Conservation (phyloP, 2,329 filamentous ascomycete genomes). For the Penicillium sp. region DNA sequence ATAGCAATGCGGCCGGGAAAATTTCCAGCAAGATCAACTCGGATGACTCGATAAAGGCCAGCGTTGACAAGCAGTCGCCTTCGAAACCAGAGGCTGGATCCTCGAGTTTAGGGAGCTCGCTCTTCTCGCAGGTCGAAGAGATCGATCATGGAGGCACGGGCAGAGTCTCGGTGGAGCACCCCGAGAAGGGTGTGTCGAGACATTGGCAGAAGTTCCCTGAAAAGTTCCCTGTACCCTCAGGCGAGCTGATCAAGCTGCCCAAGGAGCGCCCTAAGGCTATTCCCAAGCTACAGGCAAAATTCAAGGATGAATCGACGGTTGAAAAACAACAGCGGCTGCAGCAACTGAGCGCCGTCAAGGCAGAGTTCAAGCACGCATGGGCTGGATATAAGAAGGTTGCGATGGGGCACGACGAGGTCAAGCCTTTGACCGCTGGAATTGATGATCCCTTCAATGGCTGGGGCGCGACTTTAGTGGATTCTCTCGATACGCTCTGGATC, state of each 20-base stretch:
- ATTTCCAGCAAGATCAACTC: slow-evolving; percentile 3
- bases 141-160: slow-evolving; percentile 35
- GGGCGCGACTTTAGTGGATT: slow-evolving; percentile 83
- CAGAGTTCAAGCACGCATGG: slow-evolving; percentile 78
- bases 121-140: slow-evolving; percentile 12
- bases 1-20: slow-evolving; percentile 2
- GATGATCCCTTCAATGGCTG: slow-evolving; percentile 87
- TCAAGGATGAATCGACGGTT: slow-evolving; percentile 61
- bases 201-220: slow-evolving; percentile 76
- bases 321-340: slow-evolving; percentile 62
- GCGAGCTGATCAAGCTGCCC: slow-evolving; percentile 73
- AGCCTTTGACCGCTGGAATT: slow-evolving; percentile 64
- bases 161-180: slow-evolving; percentile 30
- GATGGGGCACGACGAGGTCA: slow-evolving; percentile 83
- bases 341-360: slow-evolving; percentile 66
- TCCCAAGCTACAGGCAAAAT: slow-evolving; percentile 72
- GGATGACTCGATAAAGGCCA: slow-evolving; percentile 2
- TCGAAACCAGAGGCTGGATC: neutral
- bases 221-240: slow-evolving; percentile 70
- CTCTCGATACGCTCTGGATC: slow-evolving; percentile 81
- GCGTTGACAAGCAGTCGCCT: neutral
- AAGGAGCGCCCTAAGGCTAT: slow-evolving; percentile 67
- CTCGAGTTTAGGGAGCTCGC: neutral
- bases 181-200: slow-evolving; percentile 33
- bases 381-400: slow-evolving; percentile 74